A percentile compares a stretch with the other conserved stretches of the same genome.
phyloP scores from a whole-genome alignment of 2,329 filamentous ascomycete genomes.

The Ophiostoma himal-ulmi region DNA sequence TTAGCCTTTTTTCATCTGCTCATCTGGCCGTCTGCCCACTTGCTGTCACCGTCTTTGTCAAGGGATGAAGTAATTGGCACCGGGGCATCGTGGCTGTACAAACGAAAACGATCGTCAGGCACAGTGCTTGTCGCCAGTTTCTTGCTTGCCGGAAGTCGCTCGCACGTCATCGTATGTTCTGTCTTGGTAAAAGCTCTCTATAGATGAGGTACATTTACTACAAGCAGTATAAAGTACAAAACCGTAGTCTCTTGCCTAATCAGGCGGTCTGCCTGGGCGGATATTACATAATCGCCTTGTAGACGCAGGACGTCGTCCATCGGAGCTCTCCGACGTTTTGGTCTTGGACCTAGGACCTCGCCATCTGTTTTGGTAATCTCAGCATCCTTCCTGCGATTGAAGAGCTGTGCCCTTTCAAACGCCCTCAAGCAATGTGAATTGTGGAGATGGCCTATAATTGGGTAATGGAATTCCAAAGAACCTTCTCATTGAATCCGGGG shows the following conservation, averaged over 20 bases:
- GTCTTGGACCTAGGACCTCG: slow-evolving; percentile 12
- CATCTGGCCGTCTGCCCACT: neutral
- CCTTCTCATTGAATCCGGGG: neutral
- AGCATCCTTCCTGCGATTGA: too few relatives aligned
- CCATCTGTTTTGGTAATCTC: slow-evolving; percentile 1
- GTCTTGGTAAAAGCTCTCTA: neutral
- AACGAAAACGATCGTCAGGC: slow-evolving; percentile 1
- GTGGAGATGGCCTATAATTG: slow-evolving; percentile 19
- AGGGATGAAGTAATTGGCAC: neutral
- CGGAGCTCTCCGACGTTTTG: slow-evolving; percentile 19
- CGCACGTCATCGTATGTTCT: neutral
- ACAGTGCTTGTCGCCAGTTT: neutral
- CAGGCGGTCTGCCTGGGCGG: neutral
- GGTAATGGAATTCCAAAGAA: slow-evolving; percentile 15
- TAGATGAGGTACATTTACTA: too few relatives aligned
- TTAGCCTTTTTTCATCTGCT: neutral
- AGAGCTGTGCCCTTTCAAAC: too few relatives aligned
- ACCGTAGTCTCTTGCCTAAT: slow-evolving; percentile 6
- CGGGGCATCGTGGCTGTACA: neutral
- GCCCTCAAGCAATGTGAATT: neutral
- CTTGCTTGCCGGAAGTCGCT: neutral
- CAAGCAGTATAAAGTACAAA: neutral
- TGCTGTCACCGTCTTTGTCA: too few relatives aligned
- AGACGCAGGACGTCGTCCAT: neutral
- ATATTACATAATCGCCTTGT: neutral